Evolutionary conservation across 1,284 basidiomycete genomes (phyloP), one percentile per base, ranked within the genome.

Genomic region (Naganishia sp.): DNA sequence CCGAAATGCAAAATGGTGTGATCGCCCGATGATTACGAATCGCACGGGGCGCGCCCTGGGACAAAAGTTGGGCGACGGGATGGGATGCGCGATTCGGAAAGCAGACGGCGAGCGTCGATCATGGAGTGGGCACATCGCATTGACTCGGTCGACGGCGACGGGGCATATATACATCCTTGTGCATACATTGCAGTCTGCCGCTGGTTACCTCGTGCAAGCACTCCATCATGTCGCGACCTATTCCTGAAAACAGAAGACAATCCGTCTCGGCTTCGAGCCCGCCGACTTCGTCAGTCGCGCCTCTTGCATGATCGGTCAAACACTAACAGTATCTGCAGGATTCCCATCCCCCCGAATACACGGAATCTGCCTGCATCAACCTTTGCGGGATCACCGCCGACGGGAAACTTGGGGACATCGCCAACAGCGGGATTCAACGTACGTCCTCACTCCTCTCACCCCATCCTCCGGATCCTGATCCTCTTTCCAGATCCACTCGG

Each of bases 281-380:
- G 0, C 75, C 74, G 21, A 71, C 53, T 43, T 74, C 69, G 78
- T 79, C 63, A 72, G 77, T 75, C 42, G 42, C 21, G 39, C n/a
- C 31, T 33, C 49, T 48, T 16, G n/a, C 23, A n/a, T 15, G 25
- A 3, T 25, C 28, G 18, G 36, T 39, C 36, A 13, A 39, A 6
- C 36, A 39, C 36, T 39, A 46, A 21, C 13, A 15, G 13, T 5
- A n/a, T 13, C 60, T 57, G 21, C 66, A 80, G 79, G 68, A 79
- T 80, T 52, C 77, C 79, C 33, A 80, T 80, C 65, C 79, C 79
- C 28, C 66, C 74, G 63, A 79, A 80, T 74, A 76, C 79, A 44
- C 72, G 75, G 11, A 76, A 75, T 49, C 63, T 79, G 21, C 75
- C 75, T n/a, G 63, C 69, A 6, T 67, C 70, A 4, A 63, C 63